These are phyloP conservation scores for Punica granatum DNA, from an alignment of 345 rosid species.

Conservation along the genomic window DNA sequence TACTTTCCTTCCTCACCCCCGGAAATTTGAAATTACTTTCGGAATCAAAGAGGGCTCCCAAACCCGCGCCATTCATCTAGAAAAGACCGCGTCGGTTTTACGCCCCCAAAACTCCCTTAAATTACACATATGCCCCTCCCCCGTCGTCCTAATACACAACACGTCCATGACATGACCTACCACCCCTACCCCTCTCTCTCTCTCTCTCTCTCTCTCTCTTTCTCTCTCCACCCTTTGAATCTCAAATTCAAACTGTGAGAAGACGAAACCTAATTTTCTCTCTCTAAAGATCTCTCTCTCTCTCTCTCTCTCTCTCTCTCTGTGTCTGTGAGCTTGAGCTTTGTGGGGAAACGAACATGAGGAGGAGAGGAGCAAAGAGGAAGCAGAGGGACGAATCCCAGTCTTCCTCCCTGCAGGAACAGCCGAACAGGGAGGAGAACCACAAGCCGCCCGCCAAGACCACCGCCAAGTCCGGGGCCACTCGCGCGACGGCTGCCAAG, in stretches of 20 bases:
- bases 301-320: background rate
- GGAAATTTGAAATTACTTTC: too few relatives aligned
- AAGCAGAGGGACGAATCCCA: constrained; percentile 18
- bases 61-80: too few relatives aligned
- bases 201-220: background rate
- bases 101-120: too few relatives aligned
- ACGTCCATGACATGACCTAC: too few relatives aligned
- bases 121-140: too few relatives aligned
- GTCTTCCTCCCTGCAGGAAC: constrained; percentile 10
- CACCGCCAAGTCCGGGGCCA: constrained; percentile 36
- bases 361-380: constrained; percentile 18
- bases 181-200: too few relatives aligned
- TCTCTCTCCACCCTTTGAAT: background rate
- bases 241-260: background rate
- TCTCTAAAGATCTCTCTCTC: background rate
- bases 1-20: too few relatives aligned
- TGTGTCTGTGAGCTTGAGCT: background rate
- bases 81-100: too few relatives aligned
- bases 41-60: too few relatives aligned
- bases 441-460: constrained; percentile 8
- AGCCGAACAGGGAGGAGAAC: too few relatives aligned
- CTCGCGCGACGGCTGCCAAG: constrained; percentile 42
- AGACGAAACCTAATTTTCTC: constrained; percentile 2
- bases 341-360: background rate
- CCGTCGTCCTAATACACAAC: too few relatives aligned